Base-by-base conservation (phyloP, 1,284 basidiomycete genomes). In the Erythrobasidium hasegawianum region DNA sequence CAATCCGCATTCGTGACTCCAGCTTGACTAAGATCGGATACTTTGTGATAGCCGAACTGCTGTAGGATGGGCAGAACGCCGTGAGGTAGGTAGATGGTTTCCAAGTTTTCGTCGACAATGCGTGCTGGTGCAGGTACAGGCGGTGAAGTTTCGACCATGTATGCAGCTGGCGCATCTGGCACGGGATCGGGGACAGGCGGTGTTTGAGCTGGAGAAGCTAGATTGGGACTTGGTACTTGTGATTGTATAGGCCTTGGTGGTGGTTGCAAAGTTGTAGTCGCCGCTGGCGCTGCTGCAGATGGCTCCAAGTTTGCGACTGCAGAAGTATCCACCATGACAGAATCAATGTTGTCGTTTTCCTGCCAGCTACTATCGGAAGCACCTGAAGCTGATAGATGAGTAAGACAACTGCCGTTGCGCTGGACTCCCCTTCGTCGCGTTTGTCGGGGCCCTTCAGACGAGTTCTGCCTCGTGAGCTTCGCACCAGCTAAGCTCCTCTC, bases 401-500 rank as follows among this genome's bases (percentile, higher is more conserved):
- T 11, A 5, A 33, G 33, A 11, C 33, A 5, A 11, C 33, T 33
- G 33, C 33, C 33, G 11, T 33, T 33, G 33, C 33, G 33, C 33
- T 33, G 4, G 5, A 33, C 33, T 4, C 11, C 11, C 5, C 33
- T 33, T 4, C 33, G 33, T 4, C 33, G 33, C 4, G 33, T 4
- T 33, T 11, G 33, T 5, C 33, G 33, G 5, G 33, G 11, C 4
- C 33, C 33, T 33, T 33, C 33, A 4, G 33, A 33, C 5, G 33
- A 33, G 11, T 33, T 11, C 14, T 16, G 5, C n/a, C 14, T 47
- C 5, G 14, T 14, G 7, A n/a, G 4, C 43, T 8, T 8, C 7
- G 43, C n/a, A 47, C 43, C n/a, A 14, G 54, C 62, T 5, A 65
- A 27, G n/a, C n/a, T n/a, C n/a, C n/a, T n/a, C 45, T 65, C 62